A percentile compares a stretch with the other conserved stretches of the same genome.
Conservation (phyloP, 805 yeast genomes). For the Starmerella sirachaensis region DNA sequence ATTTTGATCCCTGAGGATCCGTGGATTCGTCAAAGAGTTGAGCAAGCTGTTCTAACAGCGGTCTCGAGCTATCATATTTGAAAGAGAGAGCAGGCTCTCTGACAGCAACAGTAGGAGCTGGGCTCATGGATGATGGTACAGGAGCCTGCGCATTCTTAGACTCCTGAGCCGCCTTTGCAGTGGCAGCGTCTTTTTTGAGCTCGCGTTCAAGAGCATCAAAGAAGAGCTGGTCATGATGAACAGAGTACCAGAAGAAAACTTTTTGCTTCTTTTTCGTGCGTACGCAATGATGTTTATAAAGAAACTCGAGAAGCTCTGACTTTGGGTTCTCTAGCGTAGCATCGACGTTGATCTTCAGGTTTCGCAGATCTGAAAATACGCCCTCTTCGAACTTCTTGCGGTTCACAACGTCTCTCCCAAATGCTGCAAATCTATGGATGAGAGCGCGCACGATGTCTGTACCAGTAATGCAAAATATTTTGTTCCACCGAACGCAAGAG, state of each 20-base stretch:
- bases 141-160: not conserved
- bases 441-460: conserved; percentile 91
- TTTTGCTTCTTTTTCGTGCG: conserved; percentile 94
- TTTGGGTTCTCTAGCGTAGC: conserved; percentile 84
- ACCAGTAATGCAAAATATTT: conserved; percentile 79
- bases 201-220: conserved; percentile 89
- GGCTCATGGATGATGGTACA: not conserved
- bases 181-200: conserved; percentile 27
- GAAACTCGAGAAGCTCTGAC: conserved; percentile 67
- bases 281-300: conserved; percentile 74
- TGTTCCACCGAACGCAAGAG: conserved; percentile 86
- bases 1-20: too few relatives aligned
- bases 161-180: not conserved
- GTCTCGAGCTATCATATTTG: conserved; percentile 37
- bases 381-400: conserved; percentile 96
- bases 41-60: conserved; percentile 30
- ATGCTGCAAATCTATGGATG: conserved; percentile 76
- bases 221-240: conserved; percentile 85
- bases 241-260: conserved; percentile 93
- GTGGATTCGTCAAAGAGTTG: too few relatives aligned
- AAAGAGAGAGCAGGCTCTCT: conserved; percentile 72
- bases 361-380: conserved; percentile 77
- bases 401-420: conserved; percentile 73
- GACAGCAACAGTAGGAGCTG: conserved; percentile 50
- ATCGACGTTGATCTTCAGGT: conserved; percentile 65